Base-by-base conservation (phyloP, 768 basidiomycete species). In the Lactifluus hygrophoroides region DNA sequence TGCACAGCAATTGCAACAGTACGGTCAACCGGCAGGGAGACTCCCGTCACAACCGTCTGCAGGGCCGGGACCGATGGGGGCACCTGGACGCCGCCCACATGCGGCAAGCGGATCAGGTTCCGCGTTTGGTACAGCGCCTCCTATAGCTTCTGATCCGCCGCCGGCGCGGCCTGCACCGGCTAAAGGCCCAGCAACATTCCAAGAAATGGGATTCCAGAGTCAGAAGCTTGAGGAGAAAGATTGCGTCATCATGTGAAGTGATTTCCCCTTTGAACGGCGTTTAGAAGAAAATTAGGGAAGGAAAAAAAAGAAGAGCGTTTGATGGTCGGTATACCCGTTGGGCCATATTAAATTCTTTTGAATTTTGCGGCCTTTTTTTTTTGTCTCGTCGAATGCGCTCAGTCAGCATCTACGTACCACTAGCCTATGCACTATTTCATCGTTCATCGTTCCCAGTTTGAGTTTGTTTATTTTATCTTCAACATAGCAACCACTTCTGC, bases 191-290 rank as follows among this genome's bases (percentile, higher is more conserved):
- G 77, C 85, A 66, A 94, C 92, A 44, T 94, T 96, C 73, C 88
- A 86, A 21, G 93, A 95, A 76, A 94, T 96, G 93, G 94, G 94
- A 0, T 86, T 93, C 67, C 80, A 84, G 32, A 85, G 86, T 13
- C 81, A 78, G 27, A 89, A 87, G 66, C 80, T 82, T 44, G 83
- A 92, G 66, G 81, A 89, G 5, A 85, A 92, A 71, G 86, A 90
- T 0, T 95, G 93, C 75, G 73, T 89, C 34, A 79, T 96, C 63
- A 94, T 96, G 92, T 96, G 44, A 50, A 48, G 21, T 6, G 1
- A 16, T 25, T 5, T 21, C 54, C n/a, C 35, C 43, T n/a, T 23
- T 23, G 10, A 4, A 21, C 7, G 7, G 25, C 10, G 11, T 8
- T 13, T 35, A 28, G 45, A 30, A 30, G 10, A 21, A 21, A 47